Percentiles rank a stretch among this genome's conserved stretches.
Conservation (phyloP, 352 stramenopile genomes). For the Pythium volutum region DNA sequence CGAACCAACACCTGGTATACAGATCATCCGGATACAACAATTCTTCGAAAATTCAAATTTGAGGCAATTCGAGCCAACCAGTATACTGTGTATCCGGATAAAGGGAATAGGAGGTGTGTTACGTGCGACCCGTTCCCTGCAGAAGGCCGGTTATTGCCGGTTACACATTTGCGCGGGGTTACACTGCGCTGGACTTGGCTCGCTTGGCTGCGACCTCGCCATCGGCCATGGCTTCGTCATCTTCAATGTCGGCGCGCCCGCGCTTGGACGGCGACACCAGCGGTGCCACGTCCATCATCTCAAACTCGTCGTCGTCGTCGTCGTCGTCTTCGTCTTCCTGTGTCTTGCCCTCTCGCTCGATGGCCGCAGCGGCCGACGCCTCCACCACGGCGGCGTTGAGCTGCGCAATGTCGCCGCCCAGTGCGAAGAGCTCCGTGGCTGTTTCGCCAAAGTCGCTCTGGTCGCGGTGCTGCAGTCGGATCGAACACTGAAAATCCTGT, state of each 20-base stretch:
- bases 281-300: conserved; percentile 26
- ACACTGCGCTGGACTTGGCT: conserved; percentile 8
- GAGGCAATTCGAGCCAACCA: background rate
- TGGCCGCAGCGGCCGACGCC: conserved; percentile 10
- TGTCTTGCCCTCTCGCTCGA: conserved; percentile 30
- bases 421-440: conserved; percentile 66
- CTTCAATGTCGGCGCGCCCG: conserved; percentile 15
- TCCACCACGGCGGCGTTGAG: conserved; percentile 32
- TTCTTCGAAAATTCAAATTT: conserved; percentile 14
- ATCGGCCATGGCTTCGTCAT: background rate
- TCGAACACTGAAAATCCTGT: conserved; percentile 90
- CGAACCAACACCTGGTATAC: conserved; percentile 16
- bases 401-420: conserved; percentile 66
- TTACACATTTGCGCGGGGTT: conserved; percentile 3
- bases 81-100: conserved; percentile 21
- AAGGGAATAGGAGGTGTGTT: background rate
- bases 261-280: conserved; percentile 8
- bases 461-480: conserved; percentile 74
- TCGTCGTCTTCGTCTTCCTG: conserved; percentile 36
- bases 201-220: conserved; percentile 9
- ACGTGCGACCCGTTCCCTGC: background rate
- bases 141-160: background rate
- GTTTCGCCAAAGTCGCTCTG: conserved; percentile 62
- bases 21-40: conserved; percentile 9
- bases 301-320: conserved; percentile 37